A percentile compares a stretch with the other conserved stretches of the same genome.
phyloP scores from a whole-genome alignment of 805 yeast species.

The Candida takata region DNA sequence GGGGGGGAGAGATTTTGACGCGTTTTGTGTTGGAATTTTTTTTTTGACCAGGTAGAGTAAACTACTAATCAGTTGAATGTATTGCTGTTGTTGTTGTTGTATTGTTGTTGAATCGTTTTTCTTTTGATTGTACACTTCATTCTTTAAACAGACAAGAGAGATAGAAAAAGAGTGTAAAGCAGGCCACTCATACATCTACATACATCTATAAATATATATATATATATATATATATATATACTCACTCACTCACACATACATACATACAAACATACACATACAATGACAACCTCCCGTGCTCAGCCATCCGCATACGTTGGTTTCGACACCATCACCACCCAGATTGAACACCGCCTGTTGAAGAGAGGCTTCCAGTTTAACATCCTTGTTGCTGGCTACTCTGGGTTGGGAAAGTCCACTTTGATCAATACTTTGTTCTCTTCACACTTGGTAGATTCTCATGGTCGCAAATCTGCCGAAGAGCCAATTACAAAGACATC shows the following conservation, averaged over 20 bases:
- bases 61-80: too few species aligned
- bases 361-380: constrained; percentile 94
- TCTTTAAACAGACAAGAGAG: too few species aligned
- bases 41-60: too few species aligned
- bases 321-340: constrained; percentile 91
- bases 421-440: constrained; percentile 86
- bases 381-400: constrained; percentile 86
- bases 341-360: constrained; percentile 85
- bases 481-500: constrained; percentile 83
- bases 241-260: constrained; percentile 4
- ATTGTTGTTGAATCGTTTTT: too few species aligned
- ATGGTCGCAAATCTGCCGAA: constrained; percentile 59
- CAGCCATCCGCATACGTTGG: constrained; percentile 83
- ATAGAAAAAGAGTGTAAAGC: too few species aligned
- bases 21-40: constrained; percentile 17
- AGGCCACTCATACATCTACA: too few species aligned
- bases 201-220: too few species aligned
- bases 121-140: too few species aligned
- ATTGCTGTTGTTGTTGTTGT: too few species aligned
- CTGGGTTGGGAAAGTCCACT: constrained; percentile 94
- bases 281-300: constrained; percentile 11
- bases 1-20: too few species aligned
- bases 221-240: too few species aligned
- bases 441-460: constrained; percentile 64
- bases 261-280: constrained; percentile 3